A percentile compares a stretch with the other conserved stretches of the same genome.
Evolutionary conservation across 805 yeast species (phyloP).

Genomic region (Candida sanyiensis): DNA sequence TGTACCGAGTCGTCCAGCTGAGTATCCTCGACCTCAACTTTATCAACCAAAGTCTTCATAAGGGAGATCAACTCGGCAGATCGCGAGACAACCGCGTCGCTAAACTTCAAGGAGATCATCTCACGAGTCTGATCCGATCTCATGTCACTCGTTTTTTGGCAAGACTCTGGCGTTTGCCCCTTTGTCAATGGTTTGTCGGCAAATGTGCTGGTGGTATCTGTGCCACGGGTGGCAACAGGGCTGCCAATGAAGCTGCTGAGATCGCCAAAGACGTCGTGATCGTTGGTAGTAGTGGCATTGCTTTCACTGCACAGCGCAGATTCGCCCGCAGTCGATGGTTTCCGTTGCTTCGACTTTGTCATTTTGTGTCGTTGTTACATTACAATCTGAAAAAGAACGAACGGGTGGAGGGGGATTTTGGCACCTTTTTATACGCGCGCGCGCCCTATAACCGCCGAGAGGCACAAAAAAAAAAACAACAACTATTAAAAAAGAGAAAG

Average conservation of each 20-base stretch:
- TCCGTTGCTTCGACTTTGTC: too few relatives aligned
- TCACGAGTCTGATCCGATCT: too few relatives aligned
- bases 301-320: conserved; percentile 10
- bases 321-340: not conserved
- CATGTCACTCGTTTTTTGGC: too few relatives aligned
- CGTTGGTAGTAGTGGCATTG: conserved; percentile 3
- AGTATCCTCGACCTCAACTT: not conserved
- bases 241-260: conserved; percentile 4
- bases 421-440: too few relatives aligned
- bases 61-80: conserved; percentile 8
- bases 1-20: not conserved
- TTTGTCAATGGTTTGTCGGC: not conserved
- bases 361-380: not conserved
- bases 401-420: too few relatives aligned
- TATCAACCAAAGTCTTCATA: conserved; percentile 5
- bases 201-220: too few relatives aligned
- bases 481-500: too few relatives aligned
- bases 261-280: conserved; percentile 2
- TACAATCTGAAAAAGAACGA: too few relatives aligned
- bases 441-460: too few relatives aligned
- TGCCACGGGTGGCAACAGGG: conserved; percentile 6
- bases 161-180: not conserved
- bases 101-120: too few relatives aligned
- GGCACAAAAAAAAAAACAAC: too few relatives aligned
- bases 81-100: not conserved